Conservation (phyloP, 768 basidiomycete genomes). For the Rhodotorula babjevae region DNA sequence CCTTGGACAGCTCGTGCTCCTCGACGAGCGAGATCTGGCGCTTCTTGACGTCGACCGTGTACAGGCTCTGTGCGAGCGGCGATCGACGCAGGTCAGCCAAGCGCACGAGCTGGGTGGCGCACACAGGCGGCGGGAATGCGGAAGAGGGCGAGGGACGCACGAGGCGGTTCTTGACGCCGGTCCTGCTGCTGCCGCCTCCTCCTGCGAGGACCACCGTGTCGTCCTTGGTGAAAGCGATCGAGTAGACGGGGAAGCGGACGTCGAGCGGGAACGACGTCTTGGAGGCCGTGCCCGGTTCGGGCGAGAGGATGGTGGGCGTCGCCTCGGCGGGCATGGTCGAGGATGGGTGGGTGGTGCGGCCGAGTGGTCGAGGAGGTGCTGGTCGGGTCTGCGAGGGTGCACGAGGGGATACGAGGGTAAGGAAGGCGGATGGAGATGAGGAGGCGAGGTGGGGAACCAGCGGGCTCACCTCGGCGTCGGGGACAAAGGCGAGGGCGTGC, state of each 20-base stretch:
- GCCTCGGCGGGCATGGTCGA: slow-evolving; percentile 14
- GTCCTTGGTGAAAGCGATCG: slow-evolving; percentile 71
- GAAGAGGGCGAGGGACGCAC: slow-evolving; percentile 52
- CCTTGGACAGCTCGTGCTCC: slow-evolving; percentile 70
- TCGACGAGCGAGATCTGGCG: slow-evolving; percentile 57
- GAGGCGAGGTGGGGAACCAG: no score
- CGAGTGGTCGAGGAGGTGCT: not conserved
- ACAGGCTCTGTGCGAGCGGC: slow-evolving; percentile 57
- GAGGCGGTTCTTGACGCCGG: slow-evolving; percentile 90
- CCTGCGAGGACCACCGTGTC: slow-evolving; percentile 68
- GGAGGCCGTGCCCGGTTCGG: slow-evolving; percentile 8
- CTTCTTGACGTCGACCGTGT: slow-evolving; percentile 55
- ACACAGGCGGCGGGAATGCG: no score
- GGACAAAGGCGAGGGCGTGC: no score
- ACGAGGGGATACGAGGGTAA: not conserved
- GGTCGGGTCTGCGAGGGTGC: not conserved
- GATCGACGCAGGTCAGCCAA: no score
- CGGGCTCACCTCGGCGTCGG: no score
- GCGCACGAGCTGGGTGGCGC: no score
- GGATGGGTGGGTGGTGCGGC: not conserved
- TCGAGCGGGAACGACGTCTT: slow-evolving; percentile 25
- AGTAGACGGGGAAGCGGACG: slow-evolving; percentile 76
- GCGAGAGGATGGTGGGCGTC: not conserved
- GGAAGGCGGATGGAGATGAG: no score
- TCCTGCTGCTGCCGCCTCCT: slow-evolving; percentile 80